Evolutionary conservation across 2,329 filamentous ascomycete species (phyloP), one percentile per base, ranked within the genome.

Genomic region (Endocalyx cinctus): DNA sequence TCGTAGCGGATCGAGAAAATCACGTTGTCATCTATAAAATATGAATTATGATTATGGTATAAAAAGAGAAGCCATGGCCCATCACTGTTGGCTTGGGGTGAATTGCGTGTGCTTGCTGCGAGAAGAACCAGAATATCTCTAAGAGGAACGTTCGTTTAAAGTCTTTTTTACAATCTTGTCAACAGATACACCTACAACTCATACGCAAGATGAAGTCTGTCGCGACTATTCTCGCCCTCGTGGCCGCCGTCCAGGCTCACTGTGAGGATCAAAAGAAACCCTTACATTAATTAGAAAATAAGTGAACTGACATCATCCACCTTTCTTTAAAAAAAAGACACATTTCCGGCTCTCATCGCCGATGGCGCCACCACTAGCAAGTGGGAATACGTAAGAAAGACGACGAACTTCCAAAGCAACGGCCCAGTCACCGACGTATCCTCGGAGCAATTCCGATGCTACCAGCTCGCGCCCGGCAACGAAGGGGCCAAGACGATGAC

Each of bases 381-480:
- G 48, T 72, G 69, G 69, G 59, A 63, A 29, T 59, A 63, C 26
- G 62, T 71, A 28, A 59, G 68, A 16, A 64, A 64, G 45, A 70
- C 68, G 8, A 60, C 64, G 29, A 72, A 72, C 54, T 71, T 59
- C 50, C 66, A 73, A 48, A 60, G 52, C 50, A 71, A 72, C 42
- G 63, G 60, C 2, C 67, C 66, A 38, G 67, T 73, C 22, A 67
- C 66, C 4, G 59, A 69, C 39, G 69, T 73, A 18, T 60, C 48
- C 29, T 67, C 64, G 25, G 44, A 60, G 2, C 61, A 65, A 37
- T 69, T 73, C 56, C 66, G 66, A n/a, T 74, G 69, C 59, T 73
- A 69, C 51, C 63, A 72, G 46, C 54, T 63, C 8, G 51, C 50
- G 8, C 46, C 61, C 4, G 64, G 65, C 25, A 60, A 57, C 31